Evolutionary conservation across 495 filamentous ascomycete genomes (phyloP).

Genomic region (Daldinia vernicosa): DNA sequence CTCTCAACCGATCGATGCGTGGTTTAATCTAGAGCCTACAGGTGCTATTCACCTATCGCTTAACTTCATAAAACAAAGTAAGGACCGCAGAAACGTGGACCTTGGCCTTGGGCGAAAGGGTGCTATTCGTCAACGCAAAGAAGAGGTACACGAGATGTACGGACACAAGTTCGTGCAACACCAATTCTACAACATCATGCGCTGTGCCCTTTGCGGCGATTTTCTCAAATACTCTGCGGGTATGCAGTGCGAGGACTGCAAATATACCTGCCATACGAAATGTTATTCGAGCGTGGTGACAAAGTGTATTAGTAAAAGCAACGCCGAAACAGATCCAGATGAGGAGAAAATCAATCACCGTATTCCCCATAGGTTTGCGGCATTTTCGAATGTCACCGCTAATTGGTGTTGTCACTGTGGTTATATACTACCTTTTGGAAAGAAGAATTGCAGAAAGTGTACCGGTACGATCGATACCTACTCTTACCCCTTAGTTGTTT

Average conservation of each 20-base stretch:
- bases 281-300: conserved; percentile 98
- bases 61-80: conserved; percentile 78
- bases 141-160: conserved; percentile 97
- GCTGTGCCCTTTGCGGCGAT: conserved; percentile 96
- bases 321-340: conserved; percentile 96
- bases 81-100: conserved; percentile 73
- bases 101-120: conserved; percentile 92
- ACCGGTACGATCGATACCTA: conserved; percentile 65
- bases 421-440: conserved; percentile 95
- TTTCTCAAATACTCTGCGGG: conserved; percentile 98
- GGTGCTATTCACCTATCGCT: conserved; percentile 80
- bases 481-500: conserved; percentile 1
- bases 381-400: conserved; percentile 93
- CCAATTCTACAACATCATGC: conserved; percentile 99
- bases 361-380: conserved; percentile 95
- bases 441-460: conserved; percentile 92
- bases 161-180: conserved; percentile 98
- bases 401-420: conserved; percentile 99
- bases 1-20: conserved; percentile 84
- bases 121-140: conserved; percentile 94
- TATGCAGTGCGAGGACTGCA: conserved; percentile 99
- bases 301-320: conserved; percentile 99
- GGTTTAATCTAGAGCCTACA: conserved; percentile 96
- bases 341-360: conserved; percentile 99
- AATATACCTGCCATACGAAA: conserved; percentile 97